These are phyloP conservation scores for Incumbomyces delicatus DNA, from an alignment of 2,329 filamentous ascomycete genomes.

Conservation along the genomic window DNA sequence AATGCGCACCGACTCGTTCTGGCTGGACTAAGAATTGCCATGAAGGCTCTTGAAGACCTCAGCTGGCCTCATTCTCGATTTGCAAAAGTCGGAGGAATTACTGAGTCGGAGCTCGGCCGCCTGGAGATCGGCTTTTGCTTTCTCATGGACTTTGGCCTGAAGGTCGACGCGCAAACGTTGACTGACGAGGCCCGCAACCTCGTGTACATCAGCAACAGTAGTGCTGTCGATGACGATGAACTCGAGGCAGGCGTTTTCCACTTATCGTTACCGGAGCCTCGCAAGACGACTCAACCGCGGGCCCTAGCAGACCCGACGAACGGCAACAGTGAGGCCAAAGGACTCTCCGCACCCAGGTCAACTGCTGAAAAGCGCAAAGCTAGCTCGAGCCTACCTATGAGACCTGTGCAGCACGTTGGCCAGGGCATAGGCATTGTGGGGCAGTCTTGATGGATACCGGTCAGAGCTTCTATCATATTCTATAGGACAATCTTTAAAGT, in stretches of 20 bases:
- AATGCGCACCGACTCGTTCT: slow-evolving; percentile 82
- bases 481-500: too few relatives aligned
- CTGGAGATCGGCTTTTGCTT: slow-evolving; percentile 87
- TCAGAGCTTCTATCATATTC: too few relatives aligned
- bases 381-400: slow-evolving; percentile 16
- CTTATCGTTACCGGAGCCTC: not conserved
- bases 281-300: not conserved
- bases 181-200: slow-evolving; percentile 35
- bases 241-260: not conserved
- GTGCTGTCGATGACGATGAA: not conserved
- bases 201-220: slow-evolving; percentile 1
- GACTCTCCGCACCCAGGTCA: not conserved
- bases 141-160: slow-evolving; percentile 72
- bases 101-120: slow-evolving; percentile 66
- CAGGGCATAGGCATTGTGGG: slow-evolving; percentile 4
- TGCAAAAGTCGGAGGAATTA: slow-evolving; percentile 80
- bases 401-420: slow-evolving; percentile 14
- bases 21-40: slow-evolving; percentile 74
- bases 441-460: not conserved
- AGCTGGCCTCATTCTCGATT: slow-evolving; percentile 77
- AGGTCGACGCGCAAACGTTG: slow-evolving; percentile 50
- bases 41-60: slow-evolving; percentile 90
- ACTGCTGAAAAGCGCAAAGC: slow-evolving; percentile 20
- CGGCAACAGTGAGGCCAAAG: not conserved
- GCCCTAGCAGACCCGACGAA: not conserved